A percentile compares a stretch with the other conserved stretches of the same genome.
Evolutionary conservation across 139 green algal genomes (phyloP).

Genomic region (Coccomyxa sp.): DNA sequence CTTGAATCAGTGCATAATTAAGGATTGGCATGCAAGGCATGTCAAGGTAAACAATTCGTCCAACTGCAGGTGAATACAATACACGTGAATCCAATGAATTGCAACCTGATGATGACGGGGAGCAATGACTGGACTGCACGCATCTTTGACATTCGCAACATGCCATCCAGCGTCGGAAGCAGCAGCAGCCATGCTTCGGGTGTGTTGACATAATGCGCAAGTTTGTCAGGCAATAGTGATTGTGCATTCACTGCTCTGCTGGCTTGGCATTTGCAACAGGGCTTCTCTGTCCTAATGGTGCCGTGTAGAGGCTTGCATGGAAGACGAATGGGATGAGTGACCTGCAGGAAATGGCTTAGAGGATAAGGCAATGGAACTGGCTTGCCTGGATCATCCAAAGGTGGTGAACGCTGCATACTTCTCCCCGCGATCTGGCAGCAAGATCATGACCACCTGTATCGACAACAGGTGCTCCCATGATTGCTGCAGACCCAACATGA

Average conservation of each 20-base stretch:
- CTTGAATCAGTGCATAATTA: not conserved
- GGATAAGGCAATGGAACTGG: constrained; percentile 18
- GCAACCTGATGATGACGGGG: constrained; percentile 65
- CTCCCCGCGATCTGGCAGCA: constrained; percentile 62
- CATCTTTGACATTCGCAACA: constrained; percentile 62
- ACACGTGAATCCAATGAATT: constrained; percentile 59
- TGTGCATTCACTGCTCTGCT: too few relatives aligned
- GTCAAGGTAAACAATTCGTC: not conserved
- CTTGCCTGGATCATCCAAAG: constrained; percentile 34
- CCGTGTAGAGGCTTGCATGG: too few relatives aligned
- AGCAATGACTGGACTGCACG: constrained; percentile 75
- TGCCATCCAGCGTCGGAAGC: constrained; percentile 14
- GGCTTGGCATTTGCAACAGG: too few relatives aligned
- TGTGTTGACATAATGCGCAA: not conserved
- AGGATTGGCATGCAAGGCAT: not conserved
- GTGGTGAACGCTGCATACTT: constrained; percentile 87
- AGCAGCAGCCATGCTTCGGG: not conserved
- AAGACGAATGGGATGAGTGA: not conserved
- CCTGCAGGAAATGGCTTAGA: not conserved
- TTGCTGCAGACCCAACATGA: not conserved
- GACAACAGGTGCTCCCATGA: constrained; percentile 77
- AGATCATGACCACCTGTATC: constrained; percentile 86
- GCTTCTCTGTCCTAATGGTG: too few relatives aligned
- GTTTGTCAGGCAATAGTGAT: not conserved
- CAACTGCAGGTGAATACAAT: constrained; percentile 39